Base-by-base conservation (phyloP, 2,329 filamentous ascomycete genomes). In the Chrysoporthe cubensis region DNA sequence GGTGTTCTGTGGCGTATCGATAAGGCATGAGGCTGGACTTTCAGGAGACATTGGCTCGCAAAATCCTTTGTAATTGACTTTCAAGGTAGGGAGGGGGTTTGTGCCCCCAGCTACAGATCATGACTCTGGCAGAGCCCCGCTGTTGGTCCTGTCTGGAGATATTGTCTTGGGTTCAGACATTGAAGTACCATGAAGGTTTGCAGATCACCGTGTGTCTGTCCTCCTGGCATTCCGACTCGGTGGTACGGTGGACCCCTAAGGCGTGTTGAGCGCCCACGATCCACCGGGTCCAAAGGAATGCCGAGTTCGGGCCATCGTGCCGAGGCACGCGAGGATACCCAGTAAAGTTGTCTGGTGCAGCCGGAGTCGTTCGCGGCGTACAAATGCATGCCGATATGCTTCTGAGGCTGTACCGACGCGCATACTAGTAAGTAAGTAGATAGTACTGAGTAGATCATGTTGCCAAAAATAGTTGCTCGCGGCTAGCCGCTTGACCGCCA, bases 381-480 rank as follows among this genome's bases (percentile, higher is more conserved):
- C 26, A 26, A 26, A 26, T 26, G 26, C 26, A 26, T 26, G 26
- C 26, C 26, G 26, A 26, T 26, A 26, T 26, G 26, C 26, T 26
- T 26, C 26, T 26, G 26, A 26, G 26, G 26, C 26, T 26, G 26
- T 26, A 26, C 26, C 26, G 26, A 26, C 26, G 7, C 46, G 18
- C 6, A 48, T 26, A 2, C 21, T 26, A 52, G 21, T 9, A 32
- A 14, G 48, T 13, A 3, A 4, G 26, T 50, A 32, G 9, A 26
- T 26, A 26, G 43, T 21, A 50, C 7, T 9, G 3, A 54, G 66
- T 42, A 67, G 56, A 65, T 65, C 62, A 21, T 37, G 37, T 46
- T 62, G 26, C 66, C 66, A 61, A 67, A 65, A 68, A 68, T 58
- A 65, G 57, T 21, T 14, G 37, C 16, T 11, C 4, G 8, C 18